Evolutionary conservation across 2,329 filamentous ascomycete species (phyloP).

Genomic region (Dothideomycetes sp.): DNA sequence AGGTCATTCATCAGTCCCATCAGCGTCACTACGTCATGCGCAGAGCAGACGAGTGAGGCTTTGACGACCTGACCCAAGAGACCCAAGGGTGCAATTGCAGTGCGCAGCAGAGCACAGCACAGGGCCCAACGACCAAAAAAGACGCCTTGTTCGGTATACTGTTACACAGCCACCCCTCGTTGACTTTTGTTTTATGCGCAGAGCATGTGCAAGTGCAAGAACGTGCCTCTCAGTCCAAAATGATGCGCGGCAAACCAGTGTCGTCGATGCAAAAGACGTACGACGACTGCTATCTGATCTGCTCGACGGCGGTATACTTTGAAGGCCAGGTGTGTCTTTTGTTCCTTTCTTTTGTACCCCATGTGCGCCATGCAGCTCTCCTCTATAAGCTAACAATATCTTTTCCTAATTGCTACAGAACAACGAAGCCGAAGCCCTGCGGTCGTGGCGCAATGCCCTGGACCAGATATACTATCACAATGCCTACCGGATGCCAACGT

Average conservation of each 20-base stretch:
- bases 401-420: too few species aligned
- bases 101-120: background rate
- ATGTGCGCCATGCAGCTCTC: background rate
- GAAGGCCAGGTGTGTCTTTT: constrained; percentile 63
- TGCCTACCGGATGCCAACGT: constrained; percentile 59
- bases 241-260: constrained; percentile 43
- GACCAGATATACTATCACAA: constrained; percentile 83
- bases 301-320: constrained; percentile 92
- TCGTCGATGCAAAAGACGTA: constrained; percentile 91
- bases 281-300: constrained; percentile 89
- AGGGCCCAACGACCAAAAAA: background rate
- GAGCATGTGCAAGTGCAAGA: background rate
- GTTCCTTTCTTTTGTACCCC: background rate
- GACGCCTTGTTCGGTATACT: too few species aligned
- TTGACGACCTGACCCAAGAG: too few species aligned
- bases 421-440: constrained; percentile 80
- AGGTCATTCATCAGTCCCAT: too few species aligned
- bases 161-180: too few species aligned
- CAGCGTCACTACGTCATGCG: too few species aligned
- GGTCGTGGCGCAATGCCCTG: constrained; percentile 81
- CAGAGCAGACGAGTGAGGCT: too few species aligned
- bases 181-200: too few species aligned
- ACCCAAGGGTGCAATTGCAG: too few species aligned
- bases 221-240: background rate
- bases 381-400: too few species aligned